Evolutionary conservation across 148 eudicot genomes (phyloP), one percentile per base, ranked within the genome.

Genomic region (Heliamphora exappendiculata): DNA sequence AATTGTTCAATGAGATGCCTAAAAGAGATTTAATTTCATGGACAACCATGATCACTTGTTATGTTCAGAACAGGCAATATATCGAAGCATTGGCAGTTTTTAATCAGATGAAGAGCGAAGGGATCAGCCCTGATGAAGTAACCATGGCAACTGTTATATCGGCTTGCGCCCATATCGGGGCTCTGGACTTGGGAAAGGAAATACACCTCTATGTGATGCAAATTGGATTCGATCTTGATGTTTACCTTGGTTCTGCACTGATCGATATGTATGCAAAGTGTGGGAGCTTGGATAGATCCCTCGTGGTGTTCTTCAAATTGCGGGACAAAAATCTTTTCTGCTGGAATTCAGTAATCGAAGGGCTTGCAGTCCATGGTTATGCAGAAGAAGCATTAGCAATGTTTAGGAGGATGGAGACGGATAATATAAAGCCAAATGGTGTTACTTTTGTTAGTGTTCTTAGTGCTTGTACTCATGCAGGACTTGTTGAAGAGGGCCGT

Each of bases 21-120:
- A 14, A 49, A 2, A 91, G 81, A 85, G 92, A 93, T 75, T 78
- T 88, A 55, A 84, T 93, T 75, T 84, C 98, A 19, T 93, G 96
- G 96, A 93, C 96, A 10, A 89, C 89, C 24, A 91, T 93, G 98
- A 91, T 89, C 45, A 81, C 82, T 7, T 88, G 88, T 66, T 93
- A 86, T 75, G 82, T 88, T 58, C 91, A 82, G 54, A 84, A 83
- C 75, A 88, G 85, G 73, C 82, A 78, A 19, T 85, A 93, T 77
- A 68, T 69, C 57, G 86, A 85, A 77, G 92, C 91, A 47, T 78
- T 91, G 50, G 78, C 78, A 63, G 80, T 87, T 59, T 91, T 88
- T 78, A 81, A 86, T 80, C 83, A 88, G 60, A 91, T 93, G 98
- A 86, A 82, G 55, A 78, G 57, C 51, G 51, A 67, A 26, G 85